Base-by-base conservation (phyloP, 176 grass and related monocot genomes). In the Miscanthus lutarioriparius region DNA sequence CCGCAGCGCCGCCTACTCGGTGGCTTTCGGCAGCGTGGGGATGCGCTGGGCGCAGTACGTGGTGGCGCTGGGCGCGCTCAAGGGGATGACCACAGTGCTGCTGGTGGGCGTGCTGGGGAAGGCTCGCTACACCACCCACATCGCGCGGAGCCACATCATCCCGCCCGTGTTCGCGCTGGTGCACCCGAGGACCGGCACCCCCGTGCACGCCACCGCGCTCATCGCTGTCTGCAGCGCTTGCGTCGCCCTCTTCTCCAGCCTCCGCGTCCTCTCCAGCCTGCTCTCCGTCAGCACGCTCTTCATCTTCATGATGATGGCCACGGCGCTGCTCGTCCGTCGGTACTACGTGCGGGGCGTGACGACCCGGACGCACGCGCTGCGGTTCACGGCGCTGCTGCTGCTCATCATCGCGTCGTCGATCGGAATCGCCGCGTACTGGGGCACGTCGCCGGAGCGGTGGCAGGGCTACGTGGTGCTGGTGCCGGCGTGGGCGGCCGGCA, bases 251-350 rank as follows among this genome's bases (percentile, higher is more conserved):
- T 96, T 99, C 89, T 99, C 96, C 51, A 94, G 91, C 83, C 91
- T 98, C 32, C 69, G 89, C 48, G 66, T 98, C 28, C 86, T 98
- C 44, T 17, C 96, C 37, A 88, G 83, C 83, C 74, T 99, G 26
- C 30, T 96, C 23, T 96, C 93, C 6, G 78, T 96, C 27, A 99
- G 96, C 85, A 99, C 89, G 45, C 91, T 99, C 79, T 99, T 99
- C 89, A 92, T 99, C 88, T 99, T 99, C 74, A 92, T 96, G 93
- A 94, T 99, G 91, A 83, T 99, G 87, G 88, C 96, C 37, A 89
- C 86, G 1, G 93, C 96, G 2, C 91, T 99, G 15, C 91, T 99
- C 1, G 93, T 96, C 33, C 89, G 93, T 2, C 49, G 91, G 58
- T 93, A 98, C 86, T 89, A 96, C 84, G 72, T 26, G 40, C n/a